phyloP scores from a whole-genome alignment of 192 early-diverging fungal species.

The Coemansia biformis region DNA sequence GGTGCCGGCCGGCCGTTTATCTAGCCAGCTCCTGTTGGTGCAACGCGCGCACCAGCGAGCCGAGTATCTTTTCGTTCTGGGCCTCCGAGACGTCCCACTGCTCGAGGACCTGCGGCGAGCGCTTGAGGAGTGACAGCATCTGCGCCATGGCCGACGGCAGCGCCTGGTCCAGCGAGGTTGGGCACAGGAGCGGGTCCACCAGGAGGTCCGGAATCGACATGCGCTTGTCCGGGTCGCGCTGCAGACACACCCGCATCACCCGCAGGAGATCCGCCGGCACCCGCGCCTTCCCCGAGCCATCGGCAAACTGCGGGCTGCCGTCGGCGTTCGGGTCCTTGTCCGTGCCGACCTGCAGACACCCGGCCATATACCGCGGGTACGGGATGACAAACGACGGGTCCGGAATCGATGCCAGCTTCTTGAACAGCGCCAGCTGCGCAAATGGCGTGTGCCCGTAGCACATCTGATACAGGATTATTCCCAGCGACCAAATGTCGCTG shows the following conservation, averaged over 20 bases:
- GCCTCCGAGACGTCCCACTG: constrained; percentile 41
- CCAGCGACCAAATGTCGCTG: constrained; percentile 88
- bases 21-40: constrained; percentile 23
- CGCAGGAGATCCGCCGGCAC: constrained; percentile 54
- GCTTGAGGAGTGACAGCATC: constrained; percentile 39
- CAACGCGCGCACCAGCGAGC: constrained; percentile 17
- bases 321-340: constrained; percentile 30
- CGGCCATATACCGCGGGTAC: constrained; percentile 53
- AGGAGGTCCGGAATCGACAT: constrained; percentile 66
- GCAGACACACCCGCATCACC: constrained; percentile 66
- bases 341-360: constrained; percentile 29
- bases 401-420: constrained; percentile 69
- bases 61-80: constrained; percentile 37
- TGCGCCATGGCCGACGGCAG: constrained; percentile 38
- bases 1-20: too few relatives aligned
- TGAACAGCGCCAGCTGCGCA: constrained; percentile 57
- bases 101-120: constrained; percentile 33
- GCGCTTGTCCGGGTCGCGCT: constrained; percentile 59
- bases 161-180: constrained; percentile 32
- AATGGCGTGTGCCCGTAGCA: constrained; percentile 84
- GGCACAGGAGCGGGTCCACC: constrained; percentile 57
- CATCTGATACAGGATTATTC: constrained; percentile 91
- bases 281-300: constrained; percentile 17
- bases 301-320: constrained; percentile 1
- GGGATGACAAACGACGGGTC: constrained; percentile 63